Conservation (phyloP, 768 basidiomycete genomes). For the Auriscalpium vulgare region DNA sequence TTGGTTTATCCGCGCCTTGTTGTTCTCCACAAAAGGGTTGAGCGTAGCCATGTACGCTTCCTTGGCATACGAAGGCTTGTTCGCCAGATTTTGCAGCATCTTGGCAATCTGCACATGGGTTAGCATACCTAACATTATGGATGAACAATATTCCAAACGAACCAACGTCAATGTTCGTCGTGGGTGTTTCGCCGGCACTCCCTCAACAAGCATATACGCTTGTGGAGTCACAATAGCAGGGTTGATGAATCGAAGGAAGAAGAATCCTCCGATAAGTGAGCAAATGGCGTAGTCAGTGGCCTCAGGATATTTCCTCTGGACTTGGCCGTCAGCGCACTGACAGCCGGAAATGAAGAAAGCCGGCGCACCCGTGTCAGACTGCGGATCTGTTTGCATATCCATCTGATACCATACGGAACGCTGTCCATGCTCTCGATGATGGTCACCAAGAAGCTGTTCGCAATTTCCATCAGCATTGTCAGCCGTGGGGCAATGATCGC, state of each 20-base stretch:
- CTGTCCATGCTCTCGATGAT: conserved; percentile 99
- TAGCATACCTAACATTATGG: neutral
- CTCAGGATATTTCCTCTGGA: conserved; percentile 95
- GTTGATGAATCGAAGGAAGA: conserved; percentile 99
- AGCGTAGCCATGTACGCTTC: conserved; percentile 98
- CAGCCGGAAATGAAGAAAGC: neutral
- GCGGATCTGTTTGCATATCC: conserved; percentile 99
- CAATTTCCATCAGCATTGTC: conserved; percentile 99
- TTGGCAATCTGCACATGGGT: conserved; percentile 74
- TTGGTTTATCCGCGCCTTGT: conserved; percentile 95
- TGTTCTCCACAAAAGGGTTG: conserved; percentile 98
- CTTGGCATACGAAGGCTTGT: conserved; percentile 97
- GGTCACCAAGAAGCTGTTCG: conserved; percentile 92
- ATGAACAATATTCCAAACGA: conserved; percentile 10
- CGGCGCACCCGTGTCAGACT: conserved; percentile 82
- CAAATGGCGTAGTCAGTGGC: conserved; percentile 98
- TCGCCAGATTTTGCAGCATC: conserved; percentile 98
- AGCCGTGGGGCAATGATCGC: conserved; percentile 95
- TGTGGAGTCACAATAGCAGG: conserved; percentile 99
- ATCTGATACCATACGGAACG: conserved; percentile 97
- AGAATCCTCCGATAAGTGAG: conserved; percentile 97
- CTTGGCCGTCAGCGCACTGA: conserved; percentile 5
- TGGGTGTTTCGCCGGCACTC: conserved; percentile 95
- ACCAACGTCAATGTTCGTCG: conserved; percentile 90
- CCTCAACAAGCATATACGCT: conserved; percentile 99